Evolutionary conservation across 768 basidiomycete genomes (phyloP), one percentile per base, ranked within the genome.

Genomic region (Scleroderma citrinum): DNA sequence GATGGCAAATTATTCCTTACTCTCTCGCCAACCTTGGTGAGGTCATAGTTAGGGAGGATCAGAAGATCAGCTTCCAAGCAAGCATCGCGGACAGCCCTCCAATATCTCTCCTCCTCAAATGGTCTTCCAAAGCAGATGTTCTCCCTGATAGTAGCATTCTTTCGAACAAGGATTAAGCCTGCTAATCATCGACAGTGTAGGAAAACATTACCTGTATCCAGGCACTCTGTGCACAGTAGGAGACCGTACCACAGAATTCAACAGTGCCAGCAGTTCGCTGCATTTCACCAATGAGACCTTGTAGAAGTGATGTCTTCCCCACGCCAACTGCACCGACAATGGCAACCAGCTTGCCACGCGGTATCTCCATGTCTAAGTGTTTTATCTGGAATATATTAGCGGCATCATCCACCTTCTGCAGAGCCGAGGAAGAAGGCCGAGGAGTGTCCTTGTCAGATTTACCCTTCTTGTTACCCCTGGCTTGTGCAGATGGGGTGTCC

Each of bases 101-200:
- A 90, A 62, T 94, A 94, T 48, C 78, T 75, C 46, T 82, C 79
- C 56, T 86, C 83, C 23, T 93, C 87, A 55, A 85, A 92, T 6
- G 85, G 82, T 30, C 82, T 74, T 32, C 92, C 92, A 50, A 96
- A 96, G 54, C 86, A 82, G 47, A 96, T 81, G 58, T 95, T 96
- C 39, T 95, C 91, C 45, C 90, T 76, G 30, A 94, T 79, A 0
- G 92, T 94, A 0, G 89, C 78, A 64, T 90, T 87, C 81, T 85
- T 21, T 19, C 29, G n/a, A n/a, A 41, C 37, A 7, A 54, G 31
- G 2, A 44, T 31, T 20, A 58, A 21, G 16, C 42, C 20, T 49
- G 47, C 29, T 19, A 11, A 0, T 8, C n/a, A 8, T 20, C 41
- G 11, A 19, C 20, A 30, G 17, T 12, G 39, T 8, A 24, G 46